These are phyloP conservation scores for Syzygium aqueum DNA, from an alignment of 345 rosid genomes.

Conservation along the genomic window DNA sequence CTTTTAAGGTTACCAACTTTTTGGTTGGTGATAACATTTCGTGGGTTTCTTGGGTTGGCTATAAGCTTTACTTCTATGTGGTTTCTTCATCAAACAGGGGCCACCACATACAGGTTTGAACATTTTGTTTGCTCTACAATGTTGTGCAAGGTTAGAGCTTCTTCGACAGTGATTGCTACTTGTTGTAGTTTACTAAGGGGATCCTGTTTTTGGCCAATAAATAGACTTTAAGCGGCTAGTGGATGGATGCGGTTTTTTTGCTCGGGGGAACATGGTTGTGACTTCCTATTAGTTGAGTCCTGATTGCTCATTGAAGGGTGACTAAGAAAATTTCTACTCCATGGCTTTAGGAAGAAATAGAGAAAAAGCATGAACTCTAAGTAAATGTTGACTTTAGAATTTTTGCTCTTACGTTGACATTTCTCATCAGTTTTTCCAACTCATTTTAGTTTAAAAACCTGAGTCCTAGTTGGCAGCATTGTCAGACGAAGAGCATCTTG, in stretches of 20 bases:
- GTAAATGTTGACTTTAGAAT: neutral
- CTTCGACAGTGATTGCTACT: neutral
- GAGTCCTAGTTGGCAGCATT: neutral
- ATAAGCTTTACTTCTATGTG: conserved; percentile 98
- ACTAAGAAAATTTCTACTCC: neutral
- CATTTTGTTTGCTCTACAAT: neutral
- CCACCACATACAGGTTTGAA: conserved; percentile 81
- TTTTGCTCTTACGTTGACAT: neutral
- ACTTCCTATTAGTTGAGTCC: neutral
- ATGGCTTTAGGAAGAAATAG: neutral
- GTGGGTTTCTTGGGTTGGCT: conserved; percentile 82
- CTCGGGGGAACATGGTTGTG: neutral
- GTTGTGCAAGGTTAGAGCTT: neutral
- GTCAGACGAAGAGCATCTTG: neutral
- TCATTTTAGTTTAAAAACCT: neutral
- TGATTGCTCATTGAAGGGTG: neutral
- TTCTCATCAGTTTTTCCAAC: neutral
- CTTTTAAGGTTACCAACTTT: conserved; percentile 69
- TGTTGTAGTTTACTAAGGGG: neutral
- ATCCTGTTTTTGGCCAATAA: neutral
- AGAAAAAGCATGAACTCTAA: neutral
- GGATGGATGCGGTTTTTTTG: neutral
- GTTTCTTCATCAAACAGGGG: conserved; percentile 98
- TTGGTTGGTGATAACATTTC: conserved; percentile 79
- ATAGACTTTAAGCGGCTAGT: neutral